These are phyloP conservation scores for Evansstolkia leycettana DNA, from an alignment of 495 filamentous ascomycete genomes.

Conservation along the genomic window DNA sequence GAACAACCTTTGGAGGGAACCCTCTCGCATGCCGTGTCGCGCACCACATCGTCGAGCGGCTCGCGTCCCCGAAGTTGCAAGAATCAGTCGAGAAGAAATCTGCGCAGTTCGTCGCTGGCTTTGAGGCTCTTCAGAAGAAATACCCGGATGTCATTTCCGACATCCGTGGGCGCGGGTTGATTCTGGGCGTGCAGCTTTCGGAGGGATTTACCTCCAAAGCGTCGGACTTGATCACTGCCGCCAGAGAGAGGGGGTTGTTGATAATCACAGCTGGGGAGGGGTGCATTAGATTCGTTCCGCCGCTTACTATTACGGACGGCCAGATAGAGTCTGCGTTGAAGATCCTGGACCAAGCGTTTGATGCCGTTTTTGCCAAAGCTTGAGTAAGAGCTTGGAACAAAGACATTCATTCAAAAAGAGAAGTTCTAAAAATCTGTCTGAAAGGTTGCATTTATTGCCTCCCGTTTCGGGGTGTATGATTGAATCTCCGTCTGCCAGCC, in stretches of 20 bases:
- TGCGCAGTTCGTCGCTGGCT: slow-evolving; percentile 48
- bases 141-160: slow-evolving; percentile 66
- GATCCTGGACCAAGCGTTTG: slow-evolving; percentile 69
- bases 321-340: slow-evolving; percentile 64
- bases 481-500: too few species aligned
- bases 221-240: slow-evolving; percentile 59
- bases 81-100: slow-evolving; percentile 51
- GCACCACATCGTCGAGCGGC: slow-evolving; percentile 65
- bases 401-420: too few species aligned
- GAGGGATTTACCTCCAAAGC: slow-evolving; percentile 48
- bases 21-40: slow-evolving; percentile 77
- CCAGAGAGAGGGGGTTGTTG: slow-evolving; percentile 76
- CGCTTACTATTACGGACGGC: slow-evolving; percentile 59
- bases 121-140: slow-evolving; percentile 47
- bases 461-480: too few species aligned
- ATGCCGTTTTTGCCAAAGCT: slow-evolving; percentile 24
- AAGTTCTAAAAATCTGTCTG: too few species aligned
- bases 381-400: background rate
- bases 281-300: slow-evolving; percentile 77
- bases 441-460: too few species aligned
- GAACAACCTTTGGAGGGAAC: slow-evolving; percentile 95
- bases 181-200: slow-evolving; percentile 72
- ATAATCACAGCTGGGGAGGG: slow-evolving; percentile 88
- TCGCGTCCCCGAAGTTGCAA: slow-evolving; percentile 55
- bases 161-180: slow-evolving; percentile 70